Percentiles rank a stretch among this genome's conserved stretches.
phyloP scores from a whole-genome alignment of 208 protist species.

The Pavlovales sp. region DNA sequence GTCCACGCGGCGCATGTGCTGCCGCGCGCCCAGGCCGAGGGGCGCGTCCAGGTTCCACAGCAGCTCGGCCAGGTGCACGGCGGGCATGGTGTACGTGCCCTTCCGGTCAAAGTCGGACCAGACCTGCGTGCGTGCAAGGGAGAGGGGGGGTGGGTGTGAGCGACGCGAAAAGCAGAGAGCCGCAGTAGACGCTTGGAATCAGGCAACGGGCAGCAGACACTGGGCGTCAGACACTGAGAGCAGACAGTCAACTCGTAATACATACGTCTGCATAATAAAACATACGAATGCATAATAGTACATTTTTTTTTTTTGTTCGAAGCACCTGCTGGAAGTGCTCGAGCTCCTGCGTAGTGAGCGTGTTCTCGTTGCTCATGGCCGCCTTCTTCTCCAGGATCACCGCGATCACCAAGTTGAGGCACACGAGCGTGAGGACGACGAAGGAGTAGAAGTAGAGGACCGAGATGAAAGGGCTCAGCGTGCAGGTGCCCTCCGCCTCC shows the following conservation, averaged over 20 bases:
- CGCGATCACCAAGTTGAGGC: background rate
- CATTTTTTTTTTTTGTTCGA: too few species aligned
- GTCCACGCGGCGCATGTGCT: background rate
- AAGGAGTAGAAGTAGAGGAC: slow-evolving; percentile 2
- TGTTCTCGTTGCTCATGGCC: background rate
- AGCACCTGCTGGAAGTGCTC: background rate
- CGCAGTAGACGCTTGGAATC: too few species aligned
- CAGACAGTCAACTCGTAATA: too few species aligned
- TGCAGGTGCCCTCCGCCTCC: slow-evolving; percentile 4
- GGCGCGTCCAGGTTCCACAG: background rate
- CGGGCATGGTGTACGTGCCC: background rate
- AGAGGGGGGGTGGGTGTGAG: too few species aligned
- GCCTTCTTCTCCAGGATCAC: background rate
- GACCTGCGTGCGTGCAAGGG: background rate
- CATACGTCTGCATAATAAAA: too few species aligned
- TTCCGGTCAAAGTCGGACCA: slow-evolving; percentile 1
- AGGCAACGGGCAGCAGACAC: too few species aligned
- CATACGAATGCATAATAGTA: too few species aligned
- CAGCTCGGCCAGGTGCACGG: background rate
- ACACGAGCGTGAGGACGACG: background rate
- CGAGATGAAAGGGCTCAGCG: background rate
- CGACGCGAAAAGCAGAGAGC: too few species aligned
- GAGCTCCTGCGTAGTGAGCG: background rate
- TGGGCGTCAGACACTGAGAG: too few species aligned
- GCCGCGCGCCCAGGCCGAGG: background rate